Base-by-base conservation (phyloP, 2,329 filamentous ascomycete species). In the Verticillium tricorpus region DNA sequence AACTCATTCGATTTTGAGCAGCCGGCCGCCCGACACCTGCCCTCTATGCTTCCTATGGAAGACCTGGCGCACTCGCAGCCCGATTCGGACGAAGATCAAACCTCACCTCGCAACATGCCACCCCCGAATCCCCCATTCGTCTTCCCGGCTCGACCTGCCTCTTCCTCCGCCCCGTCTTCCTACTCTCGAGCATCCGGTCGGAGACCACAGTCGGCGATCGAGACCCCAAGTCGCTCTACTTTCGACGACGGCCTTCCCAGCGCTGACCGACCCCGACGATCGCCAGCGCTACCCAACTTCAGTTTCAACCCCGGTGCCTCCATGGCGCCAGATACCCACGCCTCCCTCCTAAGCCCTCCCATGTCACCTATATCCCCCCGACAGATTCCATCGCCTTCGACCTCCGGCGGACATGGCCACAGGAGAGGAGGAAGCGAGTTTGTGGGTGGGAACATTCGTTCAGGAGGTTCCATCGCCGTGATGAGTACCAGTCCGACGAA, bases 401-500 rank as follows among this genome's bases (percentile, higher is more conserved):
- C 85, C 63, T 78, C 83, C 28, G 77, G 78, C 35, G 87, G 88
- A 25, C 90, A 93, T 71, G 88, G 89, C 34, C 93, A 97, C 73
- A 84, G 89, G 69, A 85, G 93, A 69, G 90, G 90, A 60, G 90
- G 88, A 32, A 97, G 93, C 72, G 93, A 97, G 72, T 93, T 96
- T 69, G 90, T 96, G 56, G 92, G 92, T 40, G 91, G 90, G 8
- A 89, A 89, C 68, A 76, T 83, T 67, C 79, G 86, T 68, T 74
- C 81, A 75, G 77, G 85, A 14, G 85, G 83, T 57, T 79, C 83
- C 0, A 85, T 87, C 58, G 83, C 84, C 11, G 77, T 86, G 8
- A 81, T 91, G 77, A 90, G 86, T 73, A 85, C 85, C 14, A 92
- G 88, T 69, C 88, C 89, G 32, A 89, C 87, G 12, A 91, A 88